A percentile compares a stretch with the other conserved stretches of the same genome.
These are phyloP conservation scores for Alternaria metachromatica DNA, from an alignment of 2,329 filamentous ascomycete genomes.

Conservation along the genomic window DNA sequence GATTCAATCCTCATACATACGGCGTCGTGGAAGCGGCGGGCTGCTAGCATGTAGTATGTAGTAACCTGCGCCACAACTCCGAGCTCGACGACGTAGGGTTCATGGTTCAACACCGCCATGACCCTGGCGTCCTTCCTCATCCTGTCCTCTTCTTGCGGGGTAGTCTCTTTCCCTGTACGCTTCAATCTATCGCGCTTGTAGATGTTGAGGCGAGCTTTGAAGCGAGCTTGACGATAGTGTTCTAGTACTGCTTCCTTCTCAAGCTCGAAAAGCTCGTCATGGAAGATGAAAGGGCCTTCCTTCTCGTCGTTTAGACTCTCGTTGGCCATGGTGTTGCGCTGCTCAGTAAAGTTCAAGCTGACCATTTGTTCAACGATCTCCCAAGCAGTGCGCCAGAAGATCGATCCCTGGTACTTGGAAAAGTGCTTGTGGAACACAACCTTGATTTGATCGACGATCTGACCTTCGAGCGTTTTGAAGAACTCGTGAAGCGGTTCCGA, in stretches of 20 bases:
- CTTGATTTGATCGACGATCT: slow-evolving; percentile 23
- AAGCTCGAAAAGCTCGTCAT: slow-evolving; percentile 23
- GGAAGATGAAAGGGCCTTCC: slow-evolving; percentile 46
- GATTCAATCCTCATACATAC: slow-evolving; percentile 50
- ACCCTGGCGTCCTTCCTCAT: slow-evolving; percentile 29
- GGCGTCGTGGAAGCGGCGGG: slow-evolving; percentile 67
- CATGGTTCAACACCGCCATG: slow-evolving; percentile 55
- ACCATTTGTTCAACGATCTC: slow-evolving; percentile 38
- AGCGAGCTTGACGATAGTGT: slow-evolving; percentile 34
- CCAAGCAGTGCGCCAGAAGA: slow-evolving; percentile 34
- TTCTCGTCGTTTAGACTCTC: slow-evolving; percentile 43
- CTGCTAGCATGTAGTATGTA: slow-evolving; percentile 73
- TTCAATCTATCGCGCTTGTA: slow-evolving; percentile 34
- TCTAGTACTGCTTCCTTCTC: slow-evolving; percentile 25
- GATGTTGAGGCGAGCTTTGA: slow-evolving; percentile 30
- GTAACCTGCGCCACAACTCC: slow-evolving; percentile 68
- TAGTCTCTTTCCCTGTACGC: slow-evolving; percentile 16
- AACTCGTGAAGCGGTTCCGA: slow-evolving; percentile 31
- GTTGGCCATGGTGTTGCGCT: slow-evolving; percentile 25
- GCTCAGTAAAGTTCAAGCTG: slow-evolving; percentile 30
- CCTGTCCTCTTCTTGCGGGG: slow-evolving; percentile 36
- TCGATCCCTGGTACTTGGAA: slow-evolving; percentile 31
- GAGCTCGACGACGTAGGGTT: slow-evolving; percentile 67
- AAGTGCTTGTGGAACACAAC: slow-evolving; percentile 40
- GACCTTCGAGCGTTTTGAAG: slow-evolving; percentile 25